Evolutionary conservation across 371 early-diverging fungal genomes (phyloP), one percentile per base, ranked within the genome.

Genomic region (Fennellomyces sp.): DNA sequence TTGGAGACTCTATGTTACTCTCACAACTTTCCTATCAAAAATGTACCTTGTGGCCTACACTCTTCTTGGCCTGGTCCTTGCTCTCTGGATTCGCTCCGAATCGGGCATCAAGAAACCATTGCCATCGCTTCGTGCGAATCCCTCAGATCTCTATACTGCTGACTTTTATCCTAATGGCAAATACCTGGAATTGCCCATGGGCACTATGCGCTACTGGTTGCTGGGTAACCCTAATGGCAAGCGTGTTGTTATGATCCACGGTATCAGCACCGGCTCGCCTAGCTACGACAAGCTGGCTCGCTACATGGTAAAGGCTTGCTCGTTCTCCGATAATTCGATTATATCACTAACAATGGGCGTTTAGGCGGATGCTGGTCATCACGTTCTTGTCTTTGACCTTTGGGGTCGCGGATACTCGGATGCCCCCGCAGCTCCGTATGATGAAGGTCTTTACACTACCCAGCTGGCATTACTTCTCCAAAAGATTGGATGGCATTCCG

Each of bases 381-480:
- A 69, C 48, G 83, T 87, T 2, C 65, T 84, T 4, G 59, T 76
- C 1, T 87, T 77, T 65, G 87, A 79, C 35, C 48, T 78, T 13
- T 87, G 80, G 73, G 87, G 87, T 10, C 52, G 83, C 30, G 87
- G 85, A 0, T 84, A 75, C 45, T 69, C 77, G 5, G 80, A 76
- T 27, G 70, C 83, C 1, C 87, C 87, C 13, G 64, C 76, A 17
- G 49, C 62, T 0, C 26, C 36, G 8, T 83, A 80, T 39, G 70
- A 78, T 42, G 78, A 82, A 31, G 60, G 70, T 3, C 64, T 85
- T 0, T 83, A 78, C 52, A 77, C 76, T 12, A 61, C 71, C 3
- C 87, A 87, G 49, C 48, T 84, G 6, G 72, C 72, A 3, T 62
- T 73, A 28, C 49, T 87, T 2, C 59, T 87, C 12, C 73, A 82